Conservation (phyloP, 106 monocot genomes). For the Dendrobium catenatum region DNA sequence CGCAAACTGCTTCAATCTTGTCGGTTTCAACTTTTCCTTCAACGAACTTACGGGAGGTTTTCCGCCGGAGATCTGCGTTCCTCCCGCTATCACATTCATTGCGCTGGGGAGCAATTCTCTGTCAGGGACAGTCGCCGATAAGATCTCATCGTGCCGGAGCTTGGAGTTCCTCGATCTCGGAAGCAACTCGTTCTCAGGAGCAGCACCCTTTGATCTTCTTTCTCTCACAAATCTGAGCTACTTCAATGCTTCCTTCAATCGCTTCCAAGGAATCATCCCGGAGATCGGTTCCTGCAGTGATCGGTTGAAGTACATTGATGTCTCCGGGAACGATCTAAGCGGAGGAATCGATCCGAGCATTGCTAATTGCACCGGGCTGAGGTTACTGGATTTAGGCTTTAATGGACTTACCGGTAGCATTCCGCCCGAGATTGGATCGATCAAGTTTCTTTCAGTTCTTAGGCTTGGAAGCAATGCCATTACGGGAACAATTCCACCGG, state of each 20-base stretch:
- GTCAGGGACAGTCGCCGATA: constrained; percentile 48
- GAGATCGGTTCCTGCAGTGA: constrained; percentile 37
- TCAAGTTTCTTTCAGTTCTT: constrained; percentile 58
- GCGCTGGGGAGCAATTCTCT: constrained; percentile 67
- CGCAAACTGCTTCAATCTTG: constrained; percentile 48
- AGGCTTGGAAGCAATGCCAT: constrained; percentile 50
- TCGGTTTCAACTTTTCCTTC: constrained; percentile 78
- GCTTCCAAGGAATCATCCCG: constrained; percentile 47
- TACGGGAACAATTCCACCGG: constrained; percentile 44
- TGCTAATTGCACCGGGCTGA: constrained; percentile 39
- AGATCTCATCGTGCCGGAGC: constrained; percentile 45
- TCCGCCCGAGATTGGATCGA: constrained; percentile 39
- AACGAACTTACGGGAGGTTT: constrained; percentile 72
- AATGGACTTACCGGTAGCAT: constrained; percentile 60
- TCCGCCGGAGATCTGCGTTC: constrained; percentile 53
- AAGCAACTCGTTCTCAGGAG: constrained; percentile 59
- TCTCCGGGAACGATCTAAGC: constrained; percentile 45
- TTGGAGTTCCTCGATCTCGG: constrained; percentile 69
- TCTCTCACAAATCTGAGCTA: constrained; percentile 56
- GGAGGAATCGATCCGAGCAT: constrained; percentile 49
- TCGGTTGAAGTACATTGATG: constrained; percentile 48
- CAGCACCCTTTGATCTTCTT: constrained; percentile 56
- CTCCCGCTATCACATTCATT: constrained; percentile 48
- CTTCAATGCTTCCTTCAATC: constrained; percentile 70
- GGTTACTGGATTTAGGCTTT: constrained; percentile 49